phyloP scores from a whole-genome alignment of 208 protist species.

The Trichomonas vaginalis region DNA sequence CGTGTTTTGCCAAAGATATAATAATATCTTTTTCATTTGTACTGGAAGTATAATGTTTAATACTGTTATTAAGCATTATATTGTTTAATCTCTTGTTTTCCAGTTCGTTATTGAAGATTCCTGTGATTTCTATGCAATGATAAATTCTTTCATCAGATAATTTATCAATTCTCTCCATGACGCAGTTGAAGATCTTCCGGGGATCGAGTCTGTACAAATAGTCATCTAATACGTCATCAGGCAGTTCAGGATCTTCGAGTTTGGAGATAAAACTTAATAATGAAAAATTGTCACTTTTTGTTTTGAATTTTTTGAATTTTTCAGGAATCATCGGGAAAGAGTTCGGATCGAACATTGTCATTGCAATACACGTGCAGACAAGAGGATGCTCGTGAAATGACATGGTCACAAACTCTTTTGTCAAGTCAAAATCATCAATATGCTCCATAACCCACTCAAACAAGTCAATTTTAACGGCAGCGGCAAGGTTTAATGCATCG shows the following conservation, averaged over 20 bases:
- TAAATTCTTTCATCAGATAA: neutral
- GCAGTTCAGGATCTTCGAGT: neutral
- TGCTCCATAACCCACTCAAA: neutral
- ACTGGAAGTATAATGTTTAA: neutral
- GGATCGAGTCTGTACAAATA: neutral
- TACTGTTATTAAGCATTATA: neutral
- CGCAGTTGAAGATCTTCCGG: neutral
- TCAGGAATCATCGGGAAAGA: neutral
- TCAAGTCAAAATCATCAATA: neutral
- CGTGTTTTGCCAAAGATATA: neutral
- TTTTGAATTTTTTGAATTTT: neutral
- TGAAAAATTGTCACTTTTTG: neutral
- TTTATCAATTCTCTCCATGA: neutral
- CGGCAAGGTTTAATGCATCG: neutral
- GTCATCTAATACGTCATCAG: neutral
- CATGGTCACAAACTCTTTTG: neutral
- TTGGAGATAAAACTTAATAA: neutral
- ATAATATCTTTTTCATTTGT: neutral
- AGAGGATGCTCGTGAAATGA: neutral
- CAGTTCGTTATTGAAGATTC: neutral
- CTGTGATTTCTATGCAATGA: neutral
- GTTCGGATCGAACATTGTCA: neutral
- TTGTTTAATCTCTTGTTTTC: neutral
- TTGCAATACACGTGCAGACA: neutral
- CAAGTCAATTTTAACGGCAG: neutral